These are phyloP conservation scores for Helenozyma baotianmanensis DNA, from an alignment of 805 yeast genomes.

Conservation along the genomic window DNA sequence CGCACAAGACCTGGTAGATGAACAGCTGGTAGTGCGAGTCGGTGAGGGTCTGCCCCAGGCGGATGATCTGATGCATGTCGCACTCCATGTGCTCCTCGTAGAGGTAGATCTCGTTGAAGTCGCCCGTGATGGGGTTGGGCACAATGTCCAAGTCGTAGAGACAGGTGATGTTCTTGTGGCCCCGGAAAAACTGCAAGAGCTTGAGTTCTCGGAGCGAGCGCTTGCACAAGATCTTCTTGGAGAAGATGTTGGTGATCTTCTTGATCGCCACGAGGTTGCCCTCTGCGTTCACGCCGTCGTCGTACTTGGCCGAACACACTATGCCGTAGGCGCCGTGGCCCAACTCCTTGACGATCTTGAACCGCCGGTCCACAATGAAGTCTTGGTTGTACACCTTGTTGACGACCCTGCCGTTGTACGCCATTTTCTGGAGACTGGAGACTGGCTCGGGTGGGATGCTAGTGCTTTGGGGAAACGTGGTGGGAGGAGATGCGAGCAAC, in stretches of 20 bases:
- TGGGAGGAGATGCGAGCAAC: neutral
- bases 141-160: constrained; percentile 91
- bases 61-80: constrained; percentile 95
- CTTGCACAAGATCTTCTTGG: constrained; percentile 85
- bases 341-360: constrained; percentile 84
- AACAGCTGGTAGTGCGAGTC: constrained; percentile 95
- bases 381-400: constrained; percentile 66
- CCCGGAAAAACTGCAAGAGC: constrained; percentile 85
- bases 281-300: constrained; percentile 48
- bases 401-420: constrained; percentile 30
- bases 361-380: constrained; percentile 84
- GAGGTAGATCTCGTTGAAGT: constrained; percentile 85
- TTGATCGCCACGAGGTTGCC: constrained; percentile 77
- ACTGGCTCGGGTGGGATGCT: too few relatives aligned
- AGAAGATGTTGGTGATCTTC: constrained; percentile 90
- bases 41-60: constrained; percentile 88
- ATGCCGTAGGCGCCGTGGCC: constrained; percentile 99
- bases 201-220: constrained; percentile 89
- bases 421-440: too few relatives aligned
- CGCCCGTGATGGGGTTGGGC: constrained; percentile 53
- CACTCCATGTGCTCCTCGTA: constrained; percentile 98
- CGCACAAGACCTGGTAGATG: constrained; percentile 87
- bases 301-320: constrained; percentile 90
- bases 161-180: constrained; percentile 95
- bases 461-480: constrained; percentile 1